These are phyloP conservation scores for Russula virescens DNA, from an alignment of 768 basidiomycete species.

Conservation along the genomic window DNA sequence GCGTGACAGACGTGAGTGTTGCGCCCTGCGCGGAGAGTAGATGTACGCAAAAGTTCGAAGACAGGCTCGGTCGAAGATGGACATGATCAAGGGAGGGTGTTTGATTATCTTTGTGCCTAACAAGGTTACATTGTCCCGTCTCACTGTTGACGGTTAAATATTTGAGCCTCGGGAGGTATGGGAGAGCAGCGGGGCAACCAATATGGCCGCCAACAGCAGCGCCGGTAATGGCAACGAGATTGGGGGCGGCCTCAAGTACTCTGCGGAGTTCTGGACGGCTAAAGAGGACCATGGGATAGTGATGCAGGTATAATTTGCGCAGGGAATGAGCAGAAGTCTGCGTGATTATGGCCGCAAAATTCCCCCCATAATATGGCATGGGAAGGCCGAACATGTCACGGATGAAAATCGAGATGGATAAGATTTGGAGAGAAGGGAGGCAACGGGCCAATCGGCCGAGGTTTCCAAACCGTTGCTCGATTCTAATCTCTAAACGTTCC, in stretches of 20 bases:
- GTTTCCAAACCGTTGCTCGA: conserved; percentile 9
- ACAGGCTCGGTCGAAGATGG: conserved; percentile 6
- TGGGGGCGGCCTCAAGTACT: conserved; percentile 9
- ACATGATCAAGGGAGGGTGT: conserved; percentile 11
- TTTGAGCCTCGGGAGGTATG: conserved; percentile 18
- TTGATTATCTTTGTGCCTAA: neutral
- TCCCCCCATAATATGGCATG: conserved; percentile 14
- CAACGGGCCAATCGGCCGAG: conserved; percentile 12
- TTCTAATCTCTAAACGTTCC: conserved; percentile 4
- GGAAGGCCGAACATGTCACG: neutral
- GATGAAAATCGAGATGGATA: conserved; percentile 17
- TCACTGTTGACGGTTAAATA: conserved; percentile 1
- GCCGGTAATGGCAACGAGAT: conserved; percentile 11
- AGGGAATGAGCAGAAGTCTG: conserved; percentile 9
- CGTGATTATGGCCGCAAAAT: conserved; percentile 6
- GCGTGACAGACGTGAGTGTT: conserved; percentile 10
- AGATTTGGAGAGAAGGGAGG: conserved; percentile 11
- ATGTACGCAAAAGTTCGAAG: conserved; percentile 7
- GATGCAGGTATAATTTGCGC: conserved; percentile 5
- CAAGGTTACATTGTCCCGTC: neutral
- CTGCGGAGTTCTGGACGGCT: conserved; percentile 5
- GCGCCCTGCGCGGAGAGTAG: conserved; percentile 6
- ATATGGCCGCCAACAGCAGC: neutral
- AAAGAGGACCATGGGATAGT: conserved; percentile 6
- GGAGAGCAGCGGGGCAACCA: conserved; percentile 13